Evolutionary conservation across 352 stramenopile genomes (phyloP).

Genomic region (Thalassiosira livingstoniorum): DNA sequence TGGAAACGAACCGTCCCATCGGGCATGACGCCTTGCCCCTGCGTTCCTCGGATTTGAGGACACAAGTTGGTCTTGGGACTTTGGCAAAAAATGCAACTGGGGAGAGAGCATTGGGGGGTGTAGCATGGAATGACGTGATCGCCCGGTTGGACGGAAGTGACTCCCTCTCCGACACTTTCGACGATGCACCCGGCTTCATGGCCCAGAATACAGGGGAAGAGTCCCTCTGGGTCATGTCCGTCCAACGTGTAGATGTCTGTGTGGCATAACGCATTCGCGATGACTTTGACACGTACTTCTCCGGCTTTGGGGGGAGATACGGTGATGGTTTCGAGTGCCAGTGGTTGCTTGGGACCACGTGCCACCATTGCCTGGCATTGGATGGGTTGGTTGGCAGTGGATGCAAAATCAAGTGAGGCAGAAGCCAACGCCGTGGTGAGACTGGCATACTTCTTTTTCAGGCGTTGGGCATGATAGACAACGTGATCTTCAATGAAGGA

Average conservation of each 20-base stretch:
- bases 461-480: constrained; percentile 90
- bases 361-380: constrained; percentile 80
- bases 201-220: constrained; percentile 92
- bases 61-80: constrained; percentile 91
- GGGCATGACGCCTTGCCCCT: constrained; percentile 87
- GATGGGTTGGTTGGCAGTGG: constrained; percentile 72
- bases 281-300: constrained; percentile 89
- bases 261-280: constrained; percentile 89
- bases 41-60: constrained; percentile 86
- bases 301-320: constrained; percentile 79
- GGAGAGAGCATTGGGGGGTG: constrained; percentile 79
- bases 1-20: constrained; percentile 81
- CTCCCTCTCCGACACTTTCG: constrained; percentile 84
- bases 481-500: constrained; percentile 96
- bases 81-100: constrained; percentile 89
- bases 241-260: constrained; percentile 89
- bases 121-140: constrained; percentile 97
- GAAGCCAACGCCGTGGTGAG: constrained; percentile 21
- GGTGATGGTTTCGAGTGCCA: constrained; percentile 73
- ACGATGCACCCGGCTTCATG: constrained; percentile 91
- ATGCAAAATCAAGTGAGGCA: constrained; percentile 10
- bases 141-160: constrained; percentile 86
- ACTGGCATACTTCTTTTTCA: constrained; percentile 63
- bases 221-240: constrained; percentile 84
- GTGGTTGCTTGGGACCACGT: constrained; percentile 67